These are phyloP conservation scores for Cornus controversa DNA, from an alignment of 148 eudicot genomes.

Conservation along the genomic window DNA sequence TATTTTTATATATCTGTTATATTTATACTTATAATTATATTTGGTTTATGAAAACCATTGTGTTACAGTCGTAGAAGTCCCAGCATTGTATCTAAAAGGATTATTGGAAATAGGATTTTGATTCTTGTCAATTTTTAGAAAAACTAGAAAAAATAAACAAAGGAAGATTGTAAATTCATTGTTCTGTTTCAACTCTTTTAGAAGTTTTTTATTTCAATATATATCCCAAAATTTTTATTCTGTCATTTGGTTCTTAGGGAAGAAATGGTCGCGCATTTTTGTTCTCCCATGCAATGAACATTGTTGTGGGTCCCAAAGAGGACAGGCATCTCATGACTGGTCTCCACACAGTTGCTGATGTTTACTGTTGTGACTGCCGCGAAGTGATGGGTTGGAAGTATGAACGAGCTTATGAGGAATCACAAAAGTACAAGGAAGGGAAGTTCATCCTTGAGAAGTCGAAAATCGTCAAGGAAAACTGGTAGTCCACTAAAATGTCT, in stretches of 20 bases:
- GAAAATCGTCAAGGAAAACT: conserved; percentile 68
- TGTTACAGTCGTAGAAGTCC: neutral
- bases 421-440: conserved; percentile 89
- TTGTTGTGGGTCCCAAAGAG: conserved; percentile 65
- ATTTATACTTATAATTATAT: too few relatives aligned
- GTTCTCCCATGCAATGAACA: conserved; percentile 83
- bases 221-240: neutral
- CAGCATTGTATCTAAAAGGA: neutral
- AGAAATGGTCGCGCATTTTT: conserved; percentile 72
- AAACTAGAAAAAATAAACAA: neutral
- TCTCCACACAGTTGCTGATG: conserved; percentile 83
- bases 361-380: conserved; percentile 61
- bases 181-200: neutral
- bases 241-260: conserved; percentile 40
- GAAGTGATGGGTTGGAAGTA: conserved; percentile 87
- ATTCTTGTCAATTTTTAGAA: neutral
- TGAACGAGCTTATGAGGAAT: conserved; percentile 66
- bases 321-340: conserved; percentile 84
- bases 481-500: conserved; percentile 28
- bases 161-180: neutral
- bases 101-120: neutral
- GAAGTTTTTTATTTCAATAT: neutral
- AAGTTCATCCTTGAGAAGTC: conserved; percentile 75
- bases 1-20: too few relatives aligned
- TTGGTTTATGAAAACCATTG: neutral